Base-by-base conservation (phyloP, 805 yeast genomes). In the Saccharomyces jurei region DNA sequence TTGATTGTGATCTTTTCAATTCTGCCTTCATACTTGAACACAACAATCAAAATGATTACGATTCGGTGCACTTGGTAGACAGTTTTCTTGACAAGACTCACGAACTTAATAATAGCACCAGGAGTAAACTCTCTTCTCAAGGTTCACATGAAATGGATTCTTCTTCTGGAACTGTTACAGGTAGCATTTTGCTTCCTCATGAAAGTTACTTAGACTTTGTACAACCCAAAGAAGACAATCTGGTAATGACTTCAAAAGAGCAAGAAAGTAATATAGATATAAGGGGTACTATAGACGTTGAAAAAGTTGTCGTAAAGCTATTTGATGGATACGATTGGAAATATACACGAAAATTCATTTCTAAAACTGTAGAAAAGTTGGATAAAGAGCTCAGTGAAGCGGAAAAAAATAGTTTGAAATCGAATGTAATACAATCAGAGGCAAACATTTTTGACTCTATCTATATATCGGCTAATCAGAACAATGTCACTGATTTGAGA, bases 251-350 rank as follows among this genome's bases (percentile, higher is more conserved):
- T 10, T 30, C 32, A 13, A 56, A 52, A 27, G 50, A 36, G 8
- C 49, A 48, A 4, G 29, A 46, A 8, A 17, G 41, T 48, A 32
- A 41, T 26, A 28, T 36, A 6, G 6, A 28, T 21, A 44, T 49
- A 13, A 52, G 48, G 22, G 32, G 54, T 14, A 46, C 26, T 22
- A 36, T 74, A 1, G 58, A 61, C 25, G 48, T 78, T 1, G 72
- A 73, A 48, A 76, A 76, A 50, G 68, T 74, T 0, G 64, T 62
- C 1, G 62, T 86, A 1, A 79, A 75, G 51, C 70, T 92, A 21
- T 83, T 80, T 66, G 99, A 94, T 71, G 99, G 99, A 0, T 94
- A 84, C 65, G 98, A 94, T 62, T 90, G 97, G 95, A 79, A 79
- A 53, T 80, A 81, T 47, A 89, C 98, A 0, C 77, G 96, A 54